Percentiles rank a stretch among this genome's conserved stretches.
These are phyloP conservation scores for Nymphaea colorata DNA, from an alignment of 164 flowering plant species.

Conservation along the genomic window DNA sequence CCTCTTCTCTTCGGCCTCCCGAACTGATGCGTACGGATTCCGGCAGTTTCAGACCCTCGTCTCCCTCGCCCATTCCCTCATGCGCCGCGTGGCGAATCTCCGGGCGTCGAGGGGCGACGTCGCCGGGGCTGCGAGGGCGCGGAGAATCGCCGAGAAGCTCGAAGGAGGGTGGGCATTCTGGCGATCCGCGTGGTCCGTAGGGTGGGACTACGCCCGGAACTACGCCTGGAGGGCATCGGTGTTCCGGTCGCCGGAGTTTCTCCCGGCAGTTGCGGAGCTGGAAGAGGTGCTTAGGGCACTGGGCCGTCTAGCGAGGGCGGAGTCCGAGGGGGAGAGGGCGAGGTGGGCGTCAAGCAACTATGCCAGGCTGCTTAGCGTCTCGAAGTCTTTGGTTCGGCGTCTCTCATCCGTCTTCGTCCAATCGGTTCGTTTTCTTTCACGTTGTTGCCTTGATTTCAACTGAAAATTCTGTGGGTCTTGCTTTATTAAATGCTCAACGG, in stretches of 20 bases:
- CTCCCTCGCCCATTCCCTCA: conserved; percentile 11
- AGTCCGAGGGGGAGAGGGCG: conserved; percentile 3
- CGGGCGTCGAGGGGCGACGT: conserved; percentile 10
- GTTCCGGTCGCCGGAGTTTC: conserved; percentile 4
- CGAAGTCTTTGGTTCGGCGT: conserved; percentile 1
- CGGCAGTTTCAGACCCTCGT: conserved; percentile 3
- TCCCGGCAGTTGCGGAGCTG: conserved; percentile 5
- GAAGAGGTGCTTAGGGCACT: conserved; percentile 6
- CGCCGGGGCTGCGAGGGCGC: conserved; percentile 9
- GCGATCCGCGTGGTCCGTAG: conserved; percentile 5
- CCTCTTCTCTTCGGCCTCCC: neutral
- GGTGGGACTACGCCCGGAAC: conserved; percentile 8
- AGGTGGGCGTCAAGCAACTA: conserved; percentile 7
- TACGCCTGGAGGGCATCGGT: conserved; percentile 7
- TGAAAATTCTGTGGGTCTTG: neutral
- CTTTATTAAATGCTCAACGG: neutral
- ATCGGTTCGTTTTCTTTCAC: conserved; percentile 2
- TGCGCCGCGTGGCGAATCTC: conserved; percentile 8
- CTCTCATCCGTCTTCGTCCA: conserved; percentile 5
- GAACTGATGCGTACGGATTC: neutral
- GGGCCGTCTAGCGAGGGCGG: conserved; percentile 4
- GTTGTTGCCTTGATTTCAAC: neutral
- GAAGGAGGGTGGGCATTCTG: conserved; percentile 4
- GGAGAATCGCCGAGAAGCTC: conserved; percentile 8
- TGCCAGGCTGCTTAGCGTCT: conserved; percentile 1